Evolutionary conservation across 306 rosid genomes (phyloP), one percentile per base, ranked within the genome.

Genomic region (Quercus cerris): DNA sequence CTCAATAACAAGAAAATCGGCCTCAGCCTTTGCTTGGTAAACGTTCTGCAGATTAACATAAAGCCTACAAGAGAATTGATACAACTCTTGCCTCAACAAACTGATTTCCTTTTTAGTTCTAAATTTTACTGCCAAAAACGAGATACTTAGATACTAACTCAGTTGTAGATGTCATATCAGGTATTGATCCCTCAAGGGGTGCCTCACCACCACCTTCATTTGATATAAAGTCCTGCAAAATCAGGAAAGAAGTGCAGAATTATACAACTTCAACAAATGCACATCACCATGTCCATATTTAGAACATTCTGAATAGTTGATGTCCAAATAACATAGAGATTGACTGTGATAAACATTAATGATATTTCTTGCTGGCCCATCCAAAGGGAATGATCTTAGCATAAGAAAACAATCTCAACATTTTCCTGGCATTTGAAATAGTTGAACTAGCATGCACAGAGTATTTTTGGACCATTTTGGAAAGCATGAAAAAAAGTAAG

Each of bases 101-200:
- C 30, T 1, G 5, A 18, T 20, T 63, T 23, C 72, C 74, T 69
- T 27, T 63, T 12, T n/a, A 22, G 15, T 62, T 58, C 75, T 75
- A 46, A 54, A 25, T 33, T 61, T 54, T 15, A 9, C 57, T n/a
- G 41, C 41, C 82, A 66, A 77, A 46, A 52, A 82, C 15, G 20
- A 78, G 64, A 74, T 57, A 85, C 56, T 46, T 30, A 55, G 59
- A 63, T 68, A 84, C 94, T 89, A 59, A 95, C 98, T 95, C 99
- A 1, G 99, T 95, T 79, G 99, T 88, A 78, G 99, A 90, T 82
- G 99, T 95, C 99, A 95, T 95, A 78, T 95, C 99, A n/a, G 98
- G 96, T 85, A 95, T 95, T 74, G 99, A 93, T 84, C 99, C 99
- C 81, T 95, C 99, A 18, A 95, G 92, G 38, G 99, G 99, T 51